These are phyloP conservation scores for Pseudonectria foliicola DNA, from an alignment of 2,329 filamentous ascomycete species.

Conservation along the genomic window DNA sequence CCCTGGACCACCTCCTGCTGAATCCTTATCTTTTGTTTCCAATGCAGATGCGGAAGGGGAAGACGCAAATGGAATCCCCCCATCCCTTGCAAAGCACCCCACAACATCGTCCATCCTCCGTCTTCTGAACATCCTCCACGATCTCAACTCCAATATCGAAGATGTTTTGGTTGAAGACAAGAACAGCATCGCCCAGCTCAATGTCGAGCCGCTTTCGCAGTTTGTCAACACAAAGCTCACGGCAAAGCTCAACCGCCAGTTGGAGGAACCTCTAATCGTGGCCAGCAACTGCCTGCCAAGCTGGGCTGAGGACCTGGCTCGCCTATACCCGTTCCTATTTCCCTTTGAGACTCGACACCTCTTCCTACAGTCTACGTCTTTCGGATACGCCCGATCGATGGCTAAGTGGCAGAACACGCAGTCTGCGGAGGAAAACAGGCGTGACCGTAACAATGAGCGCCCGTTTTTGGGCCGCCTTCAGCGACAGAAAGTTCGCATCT, in stretches of 20 bases:
- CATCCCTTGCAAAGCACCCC: conserved; percentile 75
- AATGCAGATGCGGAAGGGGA: conserved; percentile 43
- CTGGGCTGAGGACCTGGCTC: conserved; percentile 93
- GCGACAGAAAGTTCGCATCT: conserved; percentile 96
- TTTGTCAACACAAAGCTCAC: conserved; percentile 99
- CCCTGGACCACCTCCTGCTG: conserved; percentile 69
- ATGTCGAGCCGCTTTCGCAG: conserved; percentile 77
- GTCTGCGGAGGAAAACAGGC: conserved; percentile 68
- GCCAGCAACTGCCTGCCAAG: conserved; percentile 92
- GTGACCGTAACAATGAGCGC: conserved; percentile 80
- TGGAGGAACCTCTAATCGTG: conserved; percentile 94
- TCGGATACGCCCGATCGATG: conserved; percentile 97
- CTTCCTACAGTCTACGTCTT: conserved; percentile 95
- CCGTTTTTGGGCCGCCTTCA: conserved; percentile 88
- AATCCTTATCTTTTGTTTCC: conserved; percentile 54
- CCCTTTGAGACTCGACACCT: conserved; percentile 96
- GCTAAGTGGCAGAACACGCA: conserved; percentile 93
- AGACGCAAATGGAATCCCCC: conserved; percentile 58
- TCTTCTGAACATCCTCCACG: conserved; percentile 82
- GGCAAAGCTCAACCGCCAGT: conserved; percentile 90
- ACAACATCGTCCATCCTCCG: conserved; percentile 82
- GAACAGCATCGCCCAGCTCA: conserved; percentile 61
- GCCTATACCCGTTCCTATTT: conserved; percentile 92
- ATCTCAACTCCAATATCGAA: conserved; percentile 87
- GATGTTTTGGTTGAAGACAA: conserved; percentile 74